A percentile compares a stretch with the other conserved stretches of the same genome.
Conservation (phyloP, 768 basidiomycete genomes). For the Omphalotus guepiniiformis region DNA sequence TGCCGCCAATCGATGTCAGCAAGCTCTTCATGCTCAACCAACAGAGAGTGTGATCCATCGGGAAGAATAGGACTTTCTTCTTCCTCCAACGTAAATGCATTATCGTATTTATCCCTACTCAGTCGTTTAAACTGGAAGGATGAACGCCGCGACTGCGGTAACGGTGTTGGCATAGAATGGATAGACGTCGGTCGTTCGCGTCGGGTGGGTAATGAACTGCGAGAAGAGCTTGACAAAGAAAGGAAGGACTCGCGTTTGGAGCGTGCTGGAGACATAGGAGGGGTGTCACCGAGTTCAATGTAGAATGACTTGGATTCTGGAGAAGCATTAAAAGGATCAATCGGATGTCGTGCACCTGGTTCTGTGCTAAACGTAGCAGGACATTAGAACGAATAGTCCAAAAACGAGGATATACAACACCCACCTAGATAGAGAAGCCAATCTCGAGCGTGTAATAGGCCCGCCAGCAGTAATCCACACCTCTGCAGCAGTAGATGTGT, state of each 20-base stretch:
- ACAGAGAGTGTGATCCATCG: slow-evolving; percentile 20
- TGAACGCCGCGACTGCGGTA: slow-evolving; percentile 23
- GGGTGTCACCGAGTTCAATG: slow-evolving; percentile 32
- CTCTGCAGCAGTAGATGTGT: too few relatives aligned
- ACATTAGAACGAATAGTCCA: too few relatives aligned
- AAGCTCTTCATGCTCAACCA: slow-evolving; percentile 32
- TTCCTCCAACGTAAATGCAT: slow-evolving; percentile 38
- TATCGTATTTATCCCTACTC: slow-evolving; percentile 27
- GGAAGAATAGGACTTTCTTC: slow-evolving; percentile 20
- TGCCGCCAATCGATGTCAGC: slow-evolving; percentile 52
- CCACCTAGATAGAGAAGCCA: too few relatives aligned
- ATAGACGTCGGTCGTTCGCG: slow-evolving; percentile 28
- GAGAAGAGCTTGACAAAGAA: slow-evolving; percentile 33
- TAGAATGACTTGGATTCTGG: slow-evolving; percentile 42
- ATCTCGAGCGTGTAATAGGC: too few relatives aligned
- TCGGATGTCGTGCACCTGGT: slow-evolving; percentile 2
- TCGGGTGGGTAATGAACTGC: slow-evolving; percentile 18
- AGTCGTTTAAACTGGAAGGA: slow-evolving; percentile 25
- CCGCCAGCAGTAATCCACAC: too few relatives aligned
- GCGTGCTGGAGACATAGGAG: slow-evolving; percentile 16
- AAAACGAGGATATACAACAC: too few relatives aligned
- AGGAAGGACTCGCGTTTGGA: slow-evolving; percentile 38
- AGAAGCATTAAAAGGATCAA: slow-evolving; percentile 39
- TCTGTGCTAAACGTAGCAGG: too few relatives aligned
- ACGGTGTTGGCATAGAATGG: slow-evolving; percentile 25